phyloP scores from a whole-genome alignment of 345 rosid species.

The Eucalyptus coolabah region DNA sequence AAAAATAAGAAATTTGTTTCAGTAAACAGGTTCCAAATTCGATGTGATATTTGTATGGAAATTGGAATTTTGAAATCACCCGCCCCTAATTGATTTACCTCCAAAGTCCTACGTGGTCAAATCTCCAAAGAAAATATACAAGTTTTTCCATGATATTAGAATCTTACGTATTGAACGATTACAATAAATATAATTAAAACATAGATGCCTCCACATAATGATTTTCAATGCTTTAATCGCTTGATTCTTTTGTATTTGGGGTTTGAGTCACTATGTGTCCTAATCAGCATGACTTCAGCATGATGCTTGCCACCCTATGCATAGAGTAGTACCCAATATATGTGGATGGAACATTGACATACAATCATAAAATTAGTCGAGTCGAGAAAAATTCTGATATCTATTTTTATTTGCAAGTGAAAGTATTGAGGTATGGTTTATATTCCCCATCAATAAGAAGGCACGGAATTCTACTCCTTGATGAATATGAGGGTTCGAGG shows the following conservation, averaged over 20 bases:
- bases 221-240: background rate
- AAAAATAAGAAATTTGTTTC: no score
- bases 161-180: background rate
- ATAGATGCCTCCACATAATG: background rate
- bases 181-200: background rate
- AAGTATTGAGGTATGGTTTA: no score
- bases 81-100: background rate
- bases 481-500: no score
- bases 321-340: background rate
- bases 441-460: background rate
- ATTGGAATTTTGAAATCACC: no score
- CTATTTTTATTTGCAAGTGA: background rate
- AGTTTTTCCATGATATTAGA: background rate
- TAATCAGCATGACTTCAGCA: background rate
- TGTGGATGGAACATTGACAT: background rate
- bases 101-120: background rate
- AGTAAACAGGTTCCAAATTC: no score
- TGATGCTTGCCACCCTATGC: background rate
- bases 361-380: background rate
- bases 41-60: rapidly evolving
- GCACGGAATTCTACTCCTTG: background rate
- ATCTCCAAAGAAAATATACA: background rate
- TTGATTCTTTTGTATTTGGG: background rate
- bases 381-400: background rate
- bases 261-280: background rate